A percentile compares a stretch with the other conserved stretches of the same genome.
Evolutionary conservation across 306 rosid genomes (phyloP).

Genomic region (Dalbergia cultrata): DNA sequence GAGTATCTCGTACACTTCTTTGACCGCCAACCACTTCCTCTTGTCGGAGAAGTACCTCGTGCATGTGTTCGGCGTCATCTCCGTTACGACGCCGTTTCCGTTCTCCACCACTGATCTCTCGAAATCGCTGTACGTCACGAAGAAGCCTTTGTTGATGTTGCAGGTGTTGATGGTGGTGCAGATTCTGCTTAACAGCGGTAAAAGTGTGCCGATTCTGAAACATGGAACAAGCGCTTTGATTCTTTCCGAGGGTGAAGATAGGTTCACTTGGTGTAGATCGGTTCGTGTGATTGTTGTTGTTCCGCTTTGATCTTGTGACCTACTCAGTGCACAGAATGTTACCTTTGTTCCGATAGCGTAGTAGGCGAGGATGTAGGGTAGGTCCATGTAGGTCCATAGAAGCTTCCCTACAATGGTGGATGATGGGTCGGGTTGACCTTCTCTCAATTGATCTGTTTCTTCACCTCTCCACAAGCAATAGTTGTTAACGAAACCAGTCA

Average conservation of each 20-base stretch:
- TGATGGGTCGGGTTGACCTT: conserved; percentile 62
- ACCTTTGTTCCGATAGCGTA: conserved; percentile 66
- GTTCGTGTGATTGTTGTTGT: conserved; percentile 58
- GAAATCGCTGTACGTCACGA: conserved; percentile 69
- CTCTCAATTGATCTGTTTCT: conserved; percentile 66
- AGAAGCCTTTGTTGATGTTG: neutral
- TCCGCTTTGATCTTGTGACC: conserved; percentile 54
- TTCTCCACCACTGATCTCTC: conserved; percentile 56
- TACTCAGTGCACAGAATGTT: conserved; percentile 85
- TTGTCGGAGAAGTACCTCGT: conserved; percentile 59
- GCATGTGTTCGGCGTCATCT: conserved; percentile 80
- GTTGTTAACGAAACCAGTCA: conserved; percentile 71
- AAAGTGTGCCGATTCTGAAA: conserved; percentile 62
- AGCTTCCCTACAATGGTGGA: conserved; percentile 62
- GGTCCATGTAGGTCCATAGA: conserved; percentile 76
- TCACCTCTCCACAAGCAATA: conserved; percentile 95
- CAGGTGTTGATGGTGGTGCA: neutral
- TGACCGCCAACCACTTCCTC: conserved; percentile 71
- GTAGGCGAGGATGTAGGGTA: conserved; percentile 85
- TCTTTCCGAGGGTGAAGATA: conserved; percentile 64
- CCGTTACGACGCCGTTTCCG: conserved; percentile 63
- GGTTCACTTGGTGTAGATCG: conserved; percentile 66
- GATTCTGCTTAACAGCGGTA: conserved; percentile 62
- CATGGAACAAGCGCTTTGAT: conserved; percentile 78
- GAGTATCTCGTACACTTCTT: conserved; percentile 84